Evolutionary conservation across 495 filamentous ascomycete genomes (phyloP).

Genomic region (Lasiosphaeria ovina): DNA sequence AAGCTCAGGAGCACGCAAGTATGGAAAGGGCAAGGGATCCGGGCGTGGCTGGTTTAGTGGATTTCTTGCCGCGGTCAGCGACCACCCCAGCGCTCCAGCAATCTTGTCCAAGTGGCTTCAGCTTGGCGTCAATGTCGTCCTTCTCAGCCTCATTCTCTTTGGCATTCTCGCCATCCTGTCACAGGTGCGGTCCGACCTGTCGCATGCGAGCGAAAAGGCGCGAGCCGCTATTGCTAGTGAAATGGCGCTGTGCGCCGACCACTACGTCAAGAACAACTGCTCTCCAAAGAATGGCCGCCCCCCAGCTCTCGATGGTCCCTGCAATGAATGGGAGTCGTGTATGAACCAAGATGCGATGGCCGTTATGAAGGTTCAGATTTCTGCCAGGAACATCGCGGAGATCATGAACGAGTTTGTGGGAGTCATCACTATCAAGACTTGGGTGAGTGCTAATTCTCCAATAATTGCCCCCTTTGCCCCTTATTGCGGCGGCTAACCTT

Average conservation of each 20-base stretch:
- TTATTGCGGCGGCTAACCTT: constrained; percentile 21
- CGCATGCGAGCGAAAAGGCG: constrained; percentile 62
- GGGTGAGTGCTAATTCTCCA: constrained; percentile 62
- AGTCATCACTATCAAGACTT: constrained; percentile 46
- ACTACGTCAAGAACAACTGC: constrained; percentile 75
- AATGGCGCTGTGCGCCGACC: constrained; percentile 66
- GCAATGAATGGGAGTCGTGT: constrained; percentile 77
- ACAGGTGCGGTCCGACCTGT: constrained; percentile 73
- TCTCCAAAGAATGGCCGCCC: constrained; percentile 52
- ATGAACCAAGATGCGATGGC: constrained; percentile 62
- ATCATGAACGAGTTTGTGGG: constrained; percentile 49
- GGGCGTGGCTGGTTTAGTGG: constrained; percentile 43
- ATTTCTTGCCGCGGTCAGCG: constrained; percentile 67
- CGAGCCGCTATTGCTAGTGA: constrained; percentile 64
- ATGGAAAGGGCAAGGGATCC: constrained; percentile 23
- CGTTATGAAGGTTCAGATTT: constrained; percentile 40
- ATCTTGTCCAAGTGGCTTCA: constrained; percentile 85
- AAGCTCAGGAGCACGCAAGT: constrained; percentile 26
- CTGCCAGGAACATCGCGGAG: constrained; percentile 44
- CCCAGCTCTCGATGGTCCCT: constrained; percentile 70
- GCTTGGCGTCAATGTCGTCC: constrained; percentile 71
- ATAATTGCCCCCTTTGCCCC: constrained; percentile 9
- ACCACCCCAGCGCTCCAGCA: constrained; percentile 80
- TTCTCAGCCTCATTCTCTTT: constrained; percentile 66
- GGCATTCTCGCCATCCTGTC: constrained; percentile 66